These are phyloP conservation scores for Microthlaspi erraticum DNA, from an alignment of 345 rosid species.

Conservation along the genomic window DNA sequence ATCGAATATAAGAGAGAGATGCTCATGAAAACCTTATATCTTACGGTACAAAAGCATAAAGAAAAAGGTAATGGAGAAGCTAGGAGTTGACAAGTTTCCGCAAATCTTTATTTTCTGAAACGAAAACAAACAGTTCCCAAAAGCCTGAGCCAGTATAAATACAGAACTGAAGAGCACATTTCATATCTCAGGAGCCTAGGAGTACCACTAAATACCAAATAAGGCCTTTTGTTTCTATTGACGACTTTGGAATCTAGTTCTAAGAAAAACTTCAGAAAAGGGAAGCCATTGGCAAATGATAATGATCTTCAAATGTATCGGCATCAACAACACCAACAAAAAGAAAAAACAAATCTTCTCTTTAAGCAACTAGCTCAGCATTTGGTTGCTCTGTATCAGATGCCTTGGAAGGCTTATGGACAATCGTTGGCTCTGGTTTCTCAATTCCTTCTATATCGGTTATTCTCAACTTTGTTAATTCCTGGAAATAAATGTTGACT, in stretches of 20 bases:
- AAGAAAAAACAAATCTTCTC: background rate
- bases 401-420: constrained; percentile 46
- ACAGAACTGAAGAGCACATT: constrained; percentile 25
- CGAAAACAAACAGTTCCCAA: constrained; percentile 21
- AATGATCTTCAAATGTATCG: constrained; percentile 22
- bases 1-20: too few relatives aligned
- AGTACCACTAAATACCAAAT: constrained; percentile 26
- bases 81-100: background rate
- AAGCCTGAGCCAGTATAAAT: constrained; percentile 25
- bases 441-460: constrained; percentile 88
- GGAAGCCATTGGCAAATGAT: constrained; percentile 12
- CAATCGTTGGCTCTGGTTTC: constrained; percentile 56
- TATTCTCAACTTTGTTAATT: constrained; percentile 91
- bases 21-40: too few relatives aligned
- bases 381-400: constrained; percentile 55
- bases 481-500: constrained; percentile 51
- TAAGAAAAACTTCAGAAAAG: constrained; percentile 5
- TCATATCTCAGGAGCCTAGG: constrained; percentile 30
- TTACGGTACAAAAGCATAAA: too few relatives aligned
- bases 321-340: background rate
- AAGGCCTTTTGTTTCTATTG: background rate
- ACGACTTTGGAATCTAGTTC: constrained; percentile 10
- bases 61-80: too few relatives aligned
- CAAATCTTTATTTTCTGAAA: constrained; percentile 33
- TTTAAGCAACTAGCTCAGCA: constrained; percentile 62